A percentile compares a stretch with the other conserved stretches of the same genome.
Evolutionary conservation across 2,329 filamentous ascomycete genomes (phyloP).

Genomic region (Xylaria sp.): DNA sequence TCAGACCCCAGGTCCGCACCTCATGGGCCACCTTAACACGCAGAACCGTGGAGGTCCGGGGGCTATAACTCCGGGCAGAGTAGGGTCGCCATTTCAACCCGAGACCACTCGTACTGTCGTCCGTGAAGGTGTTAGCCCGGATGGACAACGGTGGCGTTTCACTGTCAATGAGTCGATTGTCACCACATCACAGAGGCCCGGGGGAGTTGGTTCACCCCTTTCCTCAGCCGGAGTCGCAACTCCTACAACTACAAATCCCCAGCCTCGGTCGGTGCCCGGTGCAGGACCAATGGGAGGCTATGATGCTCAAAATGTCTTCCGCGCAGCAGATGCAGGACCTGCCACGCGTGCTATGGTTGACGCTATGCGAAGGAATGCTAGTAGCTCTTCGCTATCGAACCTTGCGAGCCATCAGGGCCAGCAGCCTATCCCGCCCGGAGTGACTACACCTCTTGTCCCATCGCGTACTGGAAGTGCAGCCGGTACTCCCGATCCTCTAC

Average conservation of each 20-base stretch:
- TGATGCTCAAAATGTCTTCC: conserved; percentile 60
- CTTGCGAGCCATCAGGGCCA: conserved; percentile 50
- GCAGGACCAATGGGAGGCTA: conserved; percentile 53
- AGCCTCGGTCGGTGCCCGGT: conserved; percentile 44
- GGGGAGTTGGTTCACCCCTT: conserved; percentile 44
- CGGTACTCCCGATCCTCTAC: conserved; percentile 59
- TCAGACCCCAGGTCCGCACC: conserved; percentile 54
- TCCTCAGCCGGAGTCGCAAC: conserved; percentile 37
- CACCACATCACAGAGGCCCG: conserved; percentile 35
- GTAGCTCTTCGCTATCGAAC: conserved; percentile 57
- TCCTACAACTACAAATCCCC: conserved; percentile 34
- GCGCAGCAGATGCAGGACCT: conserved; percentile 58
- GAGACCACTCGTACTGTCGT: conserved; percentile 57
- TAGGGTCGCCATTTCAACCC: conserved; percentile 50
- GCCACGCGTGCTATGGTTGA: conserved; percentile 57
- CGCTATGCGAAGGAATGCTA: conserved; percentile 64
- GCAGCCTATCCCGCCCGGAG: conserved; percentile 55
- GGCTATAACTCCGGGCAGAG: conserved; percentile 44
- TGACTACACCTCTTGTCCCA: conserved; percentile 56
- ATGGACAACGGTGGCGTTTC: conserved; percentile 64
- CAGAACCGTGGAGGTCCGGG: conserved; percentile 50
- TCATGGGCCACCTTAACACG: conserved; percentile 56
- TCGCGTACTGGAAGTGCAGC: conserved; percentile 59
- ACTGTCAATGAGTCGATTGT: conserved; percentile 59
- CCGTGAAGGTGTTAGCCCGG: conserved; percentile 61